Evolutionary conservation across 306 rosid species (phyloP).

Genomic region (Quillaja saponaria): DNA sequence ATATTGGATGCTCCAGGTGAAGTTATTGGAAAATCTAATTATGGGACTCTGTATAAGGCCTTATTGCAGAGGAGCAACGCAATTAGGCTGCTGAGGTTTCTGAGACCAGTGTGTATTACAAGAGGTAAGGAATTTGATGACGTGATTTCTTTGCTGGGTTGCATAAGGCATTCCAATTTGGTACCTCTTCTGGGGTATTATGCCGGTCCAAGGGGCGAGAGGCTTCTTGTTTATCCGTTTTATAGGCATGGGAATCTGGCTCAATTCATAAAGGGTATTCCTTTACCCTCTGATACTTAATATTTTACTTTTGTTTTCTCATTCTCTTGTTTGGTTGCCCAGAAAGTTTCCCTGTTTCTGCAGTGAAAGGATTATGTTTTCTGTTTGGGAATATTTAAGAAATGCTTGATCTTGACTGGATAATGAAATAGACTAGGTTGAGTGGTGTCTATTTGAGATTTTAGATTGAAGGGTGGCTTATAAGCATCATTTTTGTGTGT

Average conservation of each 20-base stretch:
- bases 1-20: constrained; percentile 96
- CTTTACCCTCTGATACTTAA: not conserved
- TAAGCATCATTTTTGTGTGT: constrained; percentile 4
- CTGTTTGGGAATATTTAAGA: constrained; percentile 3
- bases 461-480: constrained; percentile 4
- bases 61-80: constrained; percentile 63
- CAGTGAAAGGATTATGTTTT: constrained; percentile 16
- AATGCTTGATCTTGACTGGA: constrained; percentile 24
- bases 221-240: constrained; percentile 90
- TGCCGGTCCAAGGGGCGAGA: constrained; percentile 93
- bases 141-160: constrained; percentile 63
- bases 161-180: constrained; percentile 73
- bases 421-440: constrained; percentile 30
- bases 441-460: constrained; percentile 21
- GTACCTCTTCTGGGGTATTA: constrained; percentile 89
- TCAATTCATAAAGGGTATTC: constrained; percentile 74
- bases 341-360: constrained; percentile 9
- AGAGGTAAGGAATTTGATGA: constrained; percentile 60
- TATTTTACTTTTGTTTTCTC: constrained; percentile 1
- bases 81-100: constrained; percentile 76
- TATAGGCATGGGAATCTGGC: constrained; percentile 68
- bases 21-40: constrained; percentile 87
- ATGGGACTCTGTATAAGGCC: constrained; percentile 88
- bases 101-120: constrained; percentile 75
- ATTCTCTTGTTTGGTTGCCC: constrained; percentile 19